A percentile compares a stretch with the other conserved stretches of the same genome.
These are phyloP conservation scores for Podospora pseudopauciseta DNA, from an alignment of 495 filamentous ascomycete species.

Conservation along the genomic window DNA sequence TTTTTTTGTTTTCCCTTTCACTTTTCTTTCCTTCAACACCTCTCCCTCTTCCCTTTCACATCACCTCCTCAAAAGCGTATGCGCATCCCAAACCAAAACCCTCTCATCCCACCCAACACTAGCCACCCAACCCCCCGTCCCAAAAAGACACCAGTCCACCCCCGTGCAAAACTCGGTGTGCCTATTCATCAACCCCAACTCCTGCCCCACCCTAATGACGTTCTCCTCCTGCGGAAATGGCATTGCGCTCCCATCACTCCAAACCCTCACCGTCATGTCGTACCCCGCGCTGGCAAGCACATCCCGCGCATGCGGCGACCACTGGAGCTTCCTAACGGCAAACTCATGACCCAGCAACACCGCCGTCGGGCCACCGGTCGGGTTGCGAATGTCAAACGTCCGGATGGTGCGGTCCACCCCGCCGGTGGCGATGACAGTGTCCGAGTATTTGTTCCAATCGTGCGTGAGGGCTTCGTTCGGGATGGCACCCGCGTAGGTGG, in stretches of 20 bases:
- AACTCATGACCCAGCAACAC: conserved; percentile 84
- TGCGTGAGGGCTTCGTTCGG: conserved; percentile 80
- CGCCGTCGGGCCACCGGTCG: conserved; percentile 63
- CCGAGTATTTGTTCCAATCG: conserved; percentile 98
- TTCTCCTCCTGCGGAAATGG: conserved; percentile 28
- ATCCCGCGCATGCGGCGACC: conserved; percentile 88
- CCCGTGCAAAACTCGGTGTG: conserved; percentile 98
- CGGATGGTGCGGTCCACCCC: conserved; percentile 87
- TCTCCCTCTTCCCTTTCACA: not conserved
- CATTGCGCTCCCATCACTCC: conserved; percentile 71
- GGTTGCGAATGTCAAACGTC: conserved; percentile 80
- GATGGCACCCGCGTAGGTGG: conserved; percentile 30
- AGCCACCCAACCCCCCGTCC: conserved; percentile 91
- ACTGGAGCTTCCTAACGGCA: conserved; percentile 76
- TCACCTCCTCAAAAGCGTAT: conserved; percentile 35
- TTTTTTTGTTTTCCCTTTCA: not conserved
- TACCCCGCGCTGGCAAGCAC: conserved; percentile 85
- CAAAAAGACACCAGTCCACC: conserved; percentile 97
- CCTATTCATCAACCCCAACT: conserved; percentile 81
- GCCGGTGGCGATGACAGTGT: conserved; percentile 74
- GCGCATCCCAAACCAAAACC: conserved; percentile 87
- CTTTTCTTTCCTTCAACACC: not conserved
- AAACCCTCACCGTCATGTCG: conserved; percentile 94
- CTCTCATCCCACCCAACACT: conserved; percentile 91
- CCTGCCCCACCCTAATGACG: conserved; percentile 49